Base-by-base conservation (phyloP, 352 stramenopile species). In the Phytopythium aichiense region DNA sequence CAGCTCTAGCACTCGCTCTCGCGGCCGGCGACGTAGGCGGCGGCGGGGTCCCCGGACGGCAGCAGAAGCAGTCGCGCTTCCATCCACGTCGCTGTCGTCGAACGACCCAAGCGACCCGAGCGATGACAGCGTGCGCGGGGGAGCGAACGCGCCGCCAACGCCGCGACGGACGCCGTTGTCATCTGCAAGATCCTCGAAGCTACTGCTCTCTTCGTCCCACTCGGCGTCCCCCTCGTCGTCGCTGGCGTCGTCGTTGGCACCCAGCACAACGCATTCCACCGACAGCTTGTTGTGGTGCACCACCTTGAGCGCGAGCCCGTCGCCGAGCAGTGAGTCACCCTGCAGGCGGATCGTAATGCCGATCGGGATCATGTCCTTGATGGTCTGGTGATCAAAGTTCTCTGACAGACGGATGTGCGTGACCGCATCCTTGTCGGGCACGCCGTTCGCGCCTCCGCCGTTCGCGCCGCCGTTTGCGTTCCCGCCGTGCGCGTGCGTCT, bases 351-450 rank as follows among this genome's bases (percentile, higher is more conserved):
- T 84, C 20, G 81, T 93, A 51, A 95, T 94, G 18, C 87, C 87
- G 23, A 82, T 92, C 4, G 87, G 87, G 56, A 95, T 89, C 81
- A 95, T 92, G 55, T 91, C 85, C 59, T 95, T 95, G 65, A 95
- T 95, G 9, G 83, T 91, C 64, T 92, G 90, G 79, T 95, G 87
- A 58, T 95, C 85, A 63, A 95, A 95, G 60, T 95, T 93, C 65
- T 95, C 85, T 2, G 85, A 95, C 31, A 95, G 60, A 1, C 81
- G 81, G 48, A 95, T 95, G 56, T 92, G 84, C 28, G 85, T 89
- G 0, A 88, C 77, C 18, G 86, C 65, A 30, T 74, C 65, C 16
- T 85, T 76, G 35, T 81, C 72, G 7, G 82, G 57, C 22, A 64
- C 69, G 5, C 65, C 60, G 60, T 73, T 56, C 1, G 25, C n/a